Percentiles rank a stretch among this genome's conserved stretches.
phyloP scores from a whole-genome alignment of 208 protist genomes.

The Trypanosoma cruzi region DNA sequence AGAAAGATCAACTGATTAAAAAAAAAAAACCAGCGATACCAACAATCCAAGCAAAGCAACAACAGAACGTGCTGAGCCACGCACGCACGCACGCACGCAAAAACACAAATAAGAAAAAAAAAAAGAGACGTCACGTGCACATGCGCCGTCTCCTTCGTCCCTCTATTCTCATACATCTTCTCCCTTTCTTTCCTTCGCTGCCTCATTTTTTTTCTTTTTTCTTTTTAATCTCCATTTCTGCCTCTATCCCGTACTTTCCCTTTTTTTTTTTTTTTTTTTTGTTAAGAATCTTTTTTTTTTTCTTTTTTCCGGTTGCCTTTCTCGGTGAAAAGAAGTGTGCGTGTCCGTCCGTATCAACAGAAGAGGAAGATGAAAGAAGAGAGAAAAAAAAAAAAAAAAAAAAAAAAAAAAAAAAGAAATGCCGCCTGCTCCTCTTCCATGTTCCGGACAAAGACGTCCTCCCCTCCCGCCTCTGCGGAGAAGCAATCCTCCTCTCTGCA shows the following conservation, averaged over 20 bases:
- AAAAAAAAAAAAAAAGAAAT: too few species aligned
- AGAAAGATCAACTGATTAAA: not conserved
- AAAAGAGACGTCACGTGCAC: not conserved
- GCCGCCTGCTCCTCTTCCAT: not conserved
- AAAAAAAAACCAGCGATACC: not conserved
- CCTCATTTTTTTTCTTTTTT: not conserved
- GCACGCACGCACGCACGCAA: too few species aligned
- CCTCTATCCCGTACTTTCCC: too few species aligned
- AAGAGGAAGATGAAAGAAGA: too few species aligned
- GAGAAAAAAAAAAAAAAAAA: too few species aligned
- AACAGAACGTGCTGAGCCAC: not conserved
- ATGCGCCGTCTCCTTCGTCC: not conserved
- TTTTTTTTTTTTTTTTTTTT: too few species aligned
- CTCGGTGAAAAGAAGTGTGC: too few species aligned
- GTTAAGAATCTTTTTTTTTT: too few species aligned
- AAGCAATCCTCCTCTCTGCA: not conserved
- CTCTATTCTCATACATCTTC: too few species aligned
- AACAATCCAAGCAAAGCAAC: not conserved
- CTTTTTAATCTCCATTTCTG: conserved; percentile 1
- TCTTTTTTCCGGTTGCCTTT: not conserved
- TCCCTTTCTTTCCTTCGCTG: not conserved
- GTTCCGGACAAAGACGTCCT: not conserved
- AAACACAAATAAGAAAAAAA: conserved; percentile 7
- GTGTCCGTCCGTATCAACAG: not conserved
- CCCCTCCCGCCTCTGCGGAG: not conserved